Evolutionary conservation across 441 rosid genomes (phyloP), one percentile per base, ranked within the genome.

Genomic region (Hura crepitans): DNA sequence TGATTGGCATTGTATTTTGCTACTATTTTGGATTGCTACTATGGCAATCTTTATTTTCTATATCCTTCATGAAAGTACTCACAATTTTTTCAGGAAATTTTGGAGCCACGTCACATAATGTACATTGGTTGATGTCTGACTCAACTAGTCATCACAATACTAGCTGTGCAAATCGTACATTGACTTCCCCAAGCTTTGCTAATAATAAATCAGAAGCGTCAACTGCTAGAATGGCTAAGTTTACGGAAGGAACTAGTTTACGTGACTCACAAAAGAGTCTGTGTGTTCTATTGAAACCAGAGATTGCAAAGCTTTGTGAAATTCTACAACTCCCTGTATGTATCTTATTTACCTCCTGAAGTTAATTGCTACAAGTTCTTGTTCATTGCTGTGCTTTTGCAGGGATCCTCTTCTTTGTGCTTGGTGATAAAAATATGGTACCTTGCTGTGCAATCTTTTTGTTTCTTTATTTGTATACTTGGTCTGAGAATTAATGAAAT

Each of bases 301-400:
- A 82, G 70, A 81, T 88, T 59, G 81, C 80, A 74, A 83, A 82
- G 78, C 96, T 96, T 66, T 81, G 89, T 82, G 82, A 83, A 81
- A 80, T 84, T 72, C 77, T 92, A 64, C 77, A 75, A 63, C 86
- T 91, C 70, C 82, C 92, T 30, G 99, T 95, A 84, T 75, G 88
- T 66, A 66, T 74, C 77, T 37, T 46, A 27, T 75, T 77, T 73
- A 69, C 70, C 68, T 69, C 65, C 68, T 74, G 60, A 56, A 39
- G 63, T 72, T 70, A 67, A 23, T 67, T 74, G 68, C 55, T 39
- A 31, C 37, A 15, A 62, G 47, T 27, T 65, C 39, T 28, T 33
- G 3, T 23, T 5, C 55, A 59, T 51, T n/a, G 25, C 42, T 28
- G 17, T 43, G 57, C 28, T 42, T 6, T 73, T 42, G 12, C 13